These are phyloP conservation scores for Phellopilus nigrolimitatus DNA, from an alignment of 1,284 basidiomycete genomes.

Conservation along the genomic window DNA sequence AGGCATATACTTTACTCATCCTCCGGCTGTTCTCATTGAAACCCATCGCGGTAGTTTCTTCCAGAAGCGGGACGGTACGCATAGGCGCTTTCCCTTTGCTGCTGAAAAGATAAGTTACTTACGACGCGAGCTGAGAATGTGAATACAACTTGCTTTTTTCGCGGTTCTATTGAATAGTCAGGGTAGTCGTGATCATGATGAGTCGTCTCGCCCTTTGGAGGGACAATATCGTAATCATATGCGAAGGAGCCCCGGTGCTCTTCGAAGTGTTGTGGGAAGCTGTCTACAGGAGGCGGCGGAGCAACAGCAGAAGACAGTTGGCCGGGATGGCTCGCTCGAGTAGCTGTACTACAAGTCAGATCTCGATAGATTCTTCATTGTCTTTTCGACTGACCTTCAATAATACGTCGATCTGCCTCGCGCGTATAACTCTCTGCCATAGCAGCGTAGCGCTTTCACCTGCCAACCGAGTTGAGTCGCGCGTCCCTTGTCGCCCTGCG, in stretches of 20 bases:
- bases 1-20: slow-evolving; percentile 5
- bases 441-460: slow-evolving; percentile 69
- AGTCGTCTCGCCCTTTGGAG: not conserved
- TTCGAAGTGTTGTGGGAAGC: not conserved
- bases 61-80: slow-evolving; percentile 1
- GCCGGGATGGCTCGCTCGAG: slow-evolving; percentile 9
- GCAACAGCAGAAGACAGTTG: not conserved
- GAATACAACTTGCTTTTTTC: slow-evolving; percentile 7
- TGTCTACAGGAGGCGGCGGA: not conserved
- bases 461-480: slow-evolving; percentile 77
- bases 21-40: slow-evolving; percentile 11
- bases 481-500: slow-evolving; percentile 66
- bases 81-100: slow-evolving; percentile 17
- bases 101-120: not conserved
- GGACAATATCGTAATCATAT: not conserved
- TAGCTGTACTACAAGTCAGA: not conserved
- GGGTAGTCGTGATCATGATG: slow-evolving; percentile 2
- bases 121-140: not conserved
- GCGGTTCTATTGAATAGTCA: slow-evolving; percentile 3
- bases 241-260: not conserved
- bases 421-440: slow-evolving; percentile 74
- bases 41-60: not conserved
- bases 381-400: slow-evolving; percentile 49
- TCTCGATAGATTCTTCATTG: not conserved
- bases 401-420: slow-evolving; percentile 68